Conservation (phyloP, 495 filamentous ascomycete genomes). For the Hypomontagnella submonticulosa region DNA sequence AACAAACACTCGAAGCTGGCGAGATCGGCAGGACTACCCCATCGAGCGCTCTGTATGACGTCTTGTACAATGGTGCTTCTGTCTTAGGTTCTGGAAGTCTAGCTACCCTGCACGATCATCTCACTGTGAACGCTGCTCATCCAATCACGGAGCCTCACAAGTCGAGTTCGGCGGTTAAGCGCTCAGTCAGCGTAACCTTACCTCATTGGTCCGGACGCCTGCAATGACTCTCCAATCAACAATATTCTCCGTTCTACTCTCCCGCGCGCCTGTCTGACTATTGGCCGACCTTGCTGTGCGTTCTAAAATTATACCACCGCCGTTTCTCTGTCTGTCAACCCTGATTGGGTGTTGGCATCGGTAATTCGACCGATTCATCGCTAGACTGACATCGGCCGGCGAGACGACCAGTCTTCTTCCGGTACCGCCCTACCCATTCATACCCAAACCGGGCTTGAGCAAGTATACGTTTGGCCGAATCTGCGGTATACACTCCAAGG, state of each 20-base stretch:
- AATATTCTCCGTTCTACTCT: slow-evolving; percentile 31
- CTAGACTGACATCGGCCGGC: slow-evolving; percentile 32
- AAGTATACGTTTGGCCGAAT: slow-evolving; percentile 32
- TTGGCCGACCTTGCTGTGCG: slow-evolving; percentile 35
- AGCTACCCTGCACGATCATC: slow-evolving; percentile 29
- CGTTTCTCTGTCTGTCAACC: not conserved
- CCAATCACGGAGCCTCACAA: slow-evolving; percentile 47
- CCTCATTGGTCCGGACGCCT: slow-evolving; percentile 37
- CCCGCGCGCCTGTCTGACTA: slow-evolving; percentile 39
- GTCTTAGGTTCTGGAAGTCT: slow-evolving; percentile 33
- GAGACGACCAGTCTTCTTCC: slow-evolving; percentile 36
- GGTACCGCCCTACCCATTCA: slow-evolving; percentile 37
- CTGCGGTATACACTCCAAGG: slow-evolving; percentile 38
- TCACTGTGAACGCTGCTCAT: slow-evolving; percentile 30
- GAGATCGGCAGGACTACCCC: slow-evolving; percentile 2
- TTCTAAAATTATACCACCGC: slow-evolving; percentile 44
- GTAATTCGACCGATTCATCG: slow-evolving; percentile 31
- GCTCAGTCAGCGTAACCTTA: slow-evolving; percentile 41
- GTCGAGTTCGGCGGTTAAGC: slow-evolving; percentile 44
- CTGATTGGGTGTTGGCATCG: slow-evolving; percentile 38
- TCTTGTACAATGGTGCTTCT: slow-evolving; percentile 6
- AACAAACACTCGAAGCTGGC: not conserved
- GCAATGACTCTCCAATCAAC: slow-evolving; percentile 40
- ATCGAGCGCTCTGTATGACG: slow-evolving; percentile 22
- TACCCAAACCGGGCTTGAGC: slow-evolving; percentile 36